Base-by-base conservation (phyloP, 768 basidiomycete genomes). In the Termitomyces sp. region DNA sequence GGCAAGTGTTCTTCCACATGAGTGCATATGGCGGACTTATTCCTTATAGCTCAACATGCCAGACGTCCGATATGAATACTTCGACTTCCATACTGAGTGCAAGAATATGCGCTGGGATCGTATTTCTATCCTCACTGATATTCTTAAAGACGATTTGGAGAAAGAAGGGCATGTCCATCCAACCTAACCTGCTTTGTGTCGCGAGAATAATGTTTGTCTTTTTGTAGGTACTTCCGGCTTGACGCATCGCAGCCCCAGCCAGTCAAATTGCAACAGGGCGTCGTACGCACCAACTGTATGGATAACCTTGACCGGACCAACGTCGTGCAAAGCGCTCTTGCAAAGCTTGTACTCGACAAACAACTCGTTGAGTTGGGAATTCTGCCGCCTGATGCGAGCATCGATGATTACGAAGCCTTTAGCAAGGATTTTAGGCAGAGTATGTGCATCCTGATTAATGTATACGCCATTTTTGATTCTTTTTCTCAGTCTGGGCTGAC, bases 31-130 rank as follows among this genome's bases (percentile, higher is more conserved):
- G 20, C 49, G 33, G 50, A 59, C 31, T 60, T 15, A 29, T n/a
- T 24, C 41, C n/a, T 13, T 63, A 13, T 54, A 91, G 90, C 70
- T 84, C 52, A 78, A 84, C 64, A 65, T 88, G 34, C 78, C 86
- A 4, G 78, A 85, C 33, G 86, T 91, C 41, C 85, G 84, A 65
- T 99, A 99, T 67, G 79, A 90, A 62, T 97, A 98, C 74, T 99
- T 98, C 65, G 97, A 99, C 68, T 99, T 99, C 77, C 96, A 98
- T 70, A 86, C 82, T 59, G 94, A 98, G 71, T 98, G 95, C 78
- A 90, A 85, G 68, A 80, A 90, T 50, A 92, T 98, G 88, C 87
- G 92, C 42, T 99, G 93, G 86, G 93, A 99, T 68, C 84, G 94
- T 47, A 92, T 99, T 61, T 83, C 83, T 54, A 70, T 93, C 16